These are phyloP conservation scores for Entomortierella lignicola DNA, from an alignment of 192 early-diverging fungal genomes.

Conservation along the genomic window DNA sequence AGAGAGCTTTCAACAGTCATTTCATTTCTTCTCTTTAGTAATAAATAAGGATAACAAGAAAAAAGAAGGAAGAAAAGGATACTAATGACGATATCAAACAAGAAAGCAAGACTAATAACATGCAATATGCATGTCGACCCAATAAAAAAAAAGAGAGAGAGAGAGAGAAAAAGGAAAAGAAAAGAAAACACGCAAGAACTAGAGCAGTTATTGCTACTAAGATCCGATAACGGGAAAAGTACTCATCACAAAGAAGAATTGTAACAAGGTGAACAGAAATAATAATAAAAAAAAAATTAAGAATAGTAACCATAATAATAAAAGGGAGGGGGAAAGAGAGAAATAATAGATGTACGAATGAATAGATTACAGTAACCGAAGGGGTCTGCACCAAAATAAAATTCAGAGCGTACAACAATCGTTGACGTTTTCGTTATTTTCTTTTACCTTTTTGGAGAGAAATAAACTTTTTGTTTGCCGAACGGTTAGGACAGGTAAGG, in stretches of 20 bases:
- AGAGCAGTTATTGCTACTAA: background rate
- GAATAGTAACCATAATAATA: no score
- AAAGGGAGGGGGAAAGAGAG: no score
- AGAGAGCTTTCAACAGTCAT: background rate
- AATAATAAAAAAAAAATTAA: background rate
- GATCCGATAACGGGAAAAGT: no score
- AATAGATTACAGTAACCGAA: background rate
- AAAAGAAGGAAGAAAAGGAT: background rate
- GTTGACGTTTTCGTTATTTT: background rate
- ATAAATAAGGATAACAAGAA: conserved; percentile 14
- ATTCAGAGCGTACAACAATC: background rate
- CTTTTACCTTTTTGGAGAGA: background rate
- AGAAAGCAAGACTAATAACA: background rate
- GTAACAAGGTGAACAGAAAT: background rate
- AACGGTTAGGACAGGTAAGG: no score
- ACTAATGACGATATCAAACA: background rate
- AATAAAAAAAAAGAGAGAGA: no score
- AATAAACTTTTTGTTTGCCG: no score
- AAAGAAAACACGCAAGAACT: background rate
- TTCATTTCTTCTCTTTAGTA: background rate
- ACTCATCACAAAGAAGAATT: no score
- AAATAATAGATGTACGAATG: background rate
- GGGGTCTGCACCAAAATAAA: conserved; percentile 9
- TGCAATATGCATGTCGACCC: conserved; percentile 3
- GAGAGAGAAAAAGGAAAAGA: no score